Evolutionary conservation across 495 filamentous ascomycete genomes (phyloP), one percentile per base, ranked within the genome.

Genomic region (Tuber umbilicatum): DNA sequence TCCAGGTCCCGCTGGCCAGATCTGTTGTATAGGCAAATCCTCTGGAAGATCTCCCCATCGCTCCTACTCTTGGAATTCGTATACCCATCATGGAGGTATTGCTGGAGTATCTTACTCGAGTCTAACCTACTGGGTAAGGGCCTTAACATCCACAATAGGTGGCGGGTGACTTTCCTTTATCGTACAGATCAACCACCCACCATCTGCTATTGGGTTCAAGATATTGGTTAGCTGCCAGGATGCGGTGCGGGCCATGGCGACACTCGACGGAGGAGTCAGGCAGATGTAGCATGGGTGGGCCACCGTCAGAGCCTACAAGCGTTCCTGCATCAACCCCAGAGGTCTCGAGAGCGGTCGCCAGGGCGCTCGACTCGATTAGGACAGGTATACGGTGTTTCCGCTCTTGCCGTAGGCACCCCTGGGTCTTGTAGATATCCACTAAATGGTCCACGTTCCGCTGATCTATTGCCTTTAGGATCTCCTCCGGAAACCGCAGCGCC

Each of bases 381-480:
- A 50, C 72, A 73, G 55, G 72, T 45, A 77, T 35, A 73, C 73
- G 69, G 41, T 79, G 76, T 70, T 71, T 70, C 31, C 41, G 7
- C 0, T 72, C 67, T 1, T 70, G 50, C 16, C 76, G 31, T 38
- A 73, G 55, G 37, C 70, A 72, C 2, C 72, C 69, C 21, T 45
- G 75, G 12, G 0, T 71, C 17, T 45, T 9, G 70, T 78, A 75
- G 31, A 75, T 39, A 43, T 68, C 21, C 47, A 70, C 70, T 1
- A 79, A 4, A 12, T 73, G 74, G 60, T 79, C 42, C 69, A 77
- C 9, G 69, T 77, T 79, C 68, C 73, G 75, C 70, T 60, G 60
- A 70, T 73, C 50, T 6, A 80, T 35, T 45, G 77, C 73, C 35
- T 71, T 35, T 19, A 37, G 37, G 17, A 74, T 27, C 37, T 50